phyloP scores from a whole-genome alignment of 2,329 filamentous ascomycete genomes.

The Dactylellina parvicollis region DNA sequence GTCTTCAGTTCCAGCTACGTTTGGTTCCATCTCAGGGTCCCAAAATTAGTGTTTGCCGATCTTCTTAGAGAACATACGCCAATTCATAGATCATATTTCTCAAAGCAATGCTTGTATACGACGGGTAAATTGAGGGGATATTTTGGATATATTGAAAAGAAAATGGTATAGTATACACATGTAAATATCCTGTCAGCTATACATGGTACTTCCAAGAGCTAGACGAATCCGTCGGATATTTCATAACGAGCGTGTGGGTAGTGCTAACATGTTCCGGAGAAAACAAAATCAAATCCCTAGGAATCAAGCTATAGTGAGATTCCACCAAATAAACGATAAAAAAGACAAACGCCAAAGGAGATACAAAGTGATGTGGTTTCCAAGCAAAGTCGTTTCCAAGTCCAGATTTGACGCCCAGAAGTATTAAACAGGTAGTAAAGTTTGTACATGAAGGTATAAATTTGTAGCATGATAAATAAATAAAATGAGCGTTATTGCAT shows the following conservation, averaged over 20 bases:
- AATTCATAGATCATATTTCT: background rate
- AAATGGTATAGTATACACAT: conserved; percentile 34
- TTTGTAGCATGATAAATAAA: no score
- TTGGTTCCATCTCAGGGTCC: background rate
- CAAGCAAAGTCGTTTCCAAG: conserved; percentile 40
- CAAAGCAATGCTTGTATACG: background rate
- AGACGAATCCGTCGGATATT: conserved; percentile 9
- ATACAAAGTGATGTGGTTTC: background rate
- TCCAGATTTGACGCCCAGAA: conserved; percentile 42
- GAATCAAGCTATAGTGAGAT: conserved; percentile 6
- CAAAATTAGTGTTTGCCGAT: background rate
- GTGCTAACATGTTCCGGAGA: conserved; percentile 15
- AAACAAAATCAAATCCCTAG: background rate
- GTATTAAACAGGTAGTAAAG: conserved; percentile 25
- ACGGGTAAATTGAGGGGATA: conserved; percentile 10
- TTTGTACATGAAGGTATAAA: conserved; percentile 40
- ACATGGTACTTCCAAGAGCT: conserved; percentile 39
- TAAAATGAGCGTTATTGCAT: conserved; percentile 42
- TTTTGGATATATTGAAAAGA: conserved; percentile 26
- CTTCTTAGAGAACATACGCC: background rate
- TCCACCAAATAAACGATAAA: background rate
- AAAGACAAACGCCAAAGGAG: conserved; percentile 21
- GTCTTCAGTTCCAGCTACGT: background rate
- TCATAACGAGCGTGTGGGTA: conserved; percentile 11
- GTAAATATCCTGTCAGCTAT: conserved; percentile 34